Percentiles rank a stretch among this genome's conserved stretches.
These are phyloP conservation scores for Pistacia atlantica DNA, from an alignment of 345 rosid genomes.

Conservation along the genomic window DNA sequence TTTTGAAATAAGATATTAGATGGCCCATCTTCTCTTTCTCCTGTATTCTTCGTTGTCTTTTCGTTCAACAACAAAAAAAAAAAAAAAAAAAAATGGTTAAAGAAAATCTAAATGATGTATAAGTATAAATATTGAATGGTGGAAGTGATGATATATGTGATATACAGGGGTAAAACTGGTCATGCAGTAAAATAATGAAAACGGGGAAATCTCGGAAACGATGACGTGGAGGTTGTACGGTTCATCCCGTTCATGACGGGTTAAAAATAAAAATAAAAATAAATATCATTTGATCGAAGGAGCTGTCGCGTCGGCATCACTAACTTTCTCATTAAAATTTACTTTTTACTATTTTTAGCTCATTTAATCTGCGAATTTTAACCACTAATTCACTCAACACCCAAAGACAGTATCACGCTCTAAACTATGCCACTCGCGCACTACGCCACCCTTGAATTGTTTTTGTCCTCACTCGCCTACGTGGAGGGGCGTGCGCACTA, in stretches of 20 bases:
- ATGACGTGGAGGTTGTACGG: not conserved
- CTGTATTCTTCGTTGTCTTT: too few relatives aligned
- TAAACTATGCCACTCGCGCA: not conserved
- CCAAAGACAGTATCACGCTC: too few relatives aligned
- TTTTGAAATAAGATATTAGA: too few relatives aligned
- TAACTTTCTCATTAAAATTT: not conserved
- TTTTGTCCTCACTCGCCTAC: not conserved
- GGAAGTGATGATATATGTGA: too few relatives aligned
- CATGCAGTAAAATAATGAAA: not conserved
- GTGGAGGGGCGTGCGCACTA: constrained; percentile 21
- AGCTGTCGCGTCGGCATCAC: constrained; percentile 10
- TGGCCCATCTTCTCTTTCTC: too few relatives aligned
- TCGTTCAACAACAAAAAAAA: too few relatives aligned
- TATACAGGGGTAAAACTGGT: not conserved
- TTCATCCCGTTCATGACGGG: not conserved
- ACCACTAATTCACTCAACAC: not conserved
- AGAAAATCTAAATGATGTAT: too few relatives aligned
- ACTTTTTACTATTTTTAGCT: not conserved
- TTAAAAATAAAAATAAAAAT: not conserved
- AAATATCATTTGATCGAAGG: not conserved
- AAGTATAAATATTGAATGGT: not conserved
- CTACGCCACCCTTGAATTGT: not conserved
- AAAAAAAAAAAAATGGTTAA: too few relatives aligned
- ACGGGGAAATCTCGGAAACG: not conserved
- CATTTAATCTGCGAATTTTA: not conserved